Percentiles rank a stretch among this genome's conserved stretches.
phyloP scores from a whole-genome alignment of 148 eudicot genomes.

The Gaultheria prostrata region DNA sequence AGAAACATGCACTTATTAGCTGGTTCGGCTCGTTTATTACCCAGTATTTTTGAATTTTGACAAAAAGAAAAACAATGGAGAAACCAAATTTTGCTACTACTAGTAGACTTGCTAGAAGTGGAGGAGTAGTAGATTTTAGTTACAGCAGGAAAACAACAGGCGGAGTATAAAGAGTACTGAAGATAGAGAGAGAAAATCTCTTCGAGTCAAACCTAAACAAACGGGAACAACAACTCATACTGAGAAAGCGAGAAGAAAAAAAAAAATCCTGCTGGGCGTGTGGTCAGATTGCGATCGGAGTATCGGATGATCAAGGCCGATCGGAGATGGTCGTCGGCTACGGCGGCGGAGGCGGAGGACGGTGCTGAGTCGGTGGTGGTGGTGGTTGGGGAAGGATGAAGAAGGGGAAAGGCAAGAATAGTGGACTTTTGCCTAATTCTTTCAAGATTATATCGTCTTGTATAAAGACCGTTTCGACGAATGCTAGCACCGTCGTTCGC shows the following conservation, averaged over 20 bases:
- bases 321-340: conserved; percentile 22
- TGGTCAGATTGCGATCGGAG: conserved; percentile 9
- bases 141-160: conserved; percentile 1
- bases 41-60: neutral
- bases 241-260: neutral
- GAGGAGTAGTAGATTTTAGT: neutral
- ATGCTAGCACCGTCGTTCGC: conserved; percentile 35
- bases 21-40: too few species aligned
- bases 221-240: neutral
- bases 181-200: neutral
- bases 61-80: neutral
- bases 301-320: conserved; percentile 19
- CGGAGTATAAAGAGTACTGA: conserved; percentile 8
- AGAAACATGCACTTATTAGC: too few species aligned
- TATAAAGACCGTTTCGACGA: conserved; percentile 34
- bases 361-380: conserved; percentile 15
- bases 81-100: neutral
- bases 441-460: conserved; percentile 37
- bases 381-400: conserved; percentile 14
- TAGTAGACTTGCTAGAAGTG: neutral
- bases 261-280: neutral
- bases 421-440: conserved; percentile 37
- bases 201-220: conserved; percentile 15
- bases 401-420: conserved; percentile 24
- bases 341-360: conserved; percentile 16